Percentiles rank a stretch among this genome's conserved stretches.
Evolutionary conservation across 306 rosid genomes (phyloP).

Genomic region (Ormosia semicastrata): DNA sequence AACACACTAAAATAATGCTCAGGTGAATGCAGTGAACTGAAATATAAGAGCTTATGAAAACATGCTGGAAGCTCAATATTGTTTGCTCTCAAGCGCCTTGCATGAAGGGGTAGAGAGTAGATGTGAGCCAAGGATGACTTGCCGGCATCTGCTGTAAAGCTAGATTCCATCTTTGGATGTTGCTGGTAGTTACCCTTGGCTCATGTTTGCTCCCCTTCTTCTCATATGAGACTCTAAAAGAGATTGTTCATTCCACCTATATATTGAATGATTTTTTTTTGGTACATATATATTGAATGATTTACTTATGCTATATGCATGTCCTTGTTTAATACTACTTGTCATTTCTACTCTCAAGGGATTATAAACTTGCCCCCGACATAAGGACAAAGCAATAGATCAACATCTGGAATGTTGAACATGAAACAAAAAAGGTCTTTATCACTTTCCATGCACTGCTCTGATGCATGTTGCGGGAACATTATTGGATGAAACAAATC

Average conservation of each 20-base stretch:
- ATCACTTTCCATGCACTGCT: neutral
- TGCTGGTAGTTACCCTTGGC: constrained; percentile 29
- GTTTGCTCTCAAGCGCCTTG: neutral
- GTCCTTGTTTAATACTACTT: neutral
- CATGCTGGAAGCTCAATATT: neutral
- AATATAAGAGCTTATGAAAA: neutral
- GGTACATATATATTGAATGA: too few relatives aligned
- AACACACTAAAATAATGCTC: neutral
- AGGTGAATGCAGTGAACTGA: neutral
- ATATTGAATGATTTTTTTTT: neutral
- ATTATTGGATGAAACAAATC: too few relatives aligned
- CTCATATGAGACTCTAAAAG: constrained; percentile 31
- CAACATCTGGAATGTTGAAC: neutral
- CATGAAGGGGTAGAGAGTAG: constrained; percentile 23
- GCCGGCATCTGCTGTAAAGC: constrained; percentile 3
- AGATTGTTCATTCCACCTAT: neutral
- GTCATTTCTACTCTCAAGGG: too few relatives aligned
- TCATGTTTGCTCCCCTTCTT: constrained; percentile 27
- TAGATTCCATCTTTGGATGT: neutral
- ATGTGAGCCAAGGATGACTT: constrained; percentile 37
- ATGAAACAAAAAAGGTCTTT: neutral
- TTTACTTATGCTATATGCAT: too few relatives aligned
- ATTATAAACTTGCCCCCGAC: neutral
- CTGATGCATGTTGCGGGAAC: neutral
- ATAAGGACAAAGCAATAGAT: neutral